Evolutionary conservation across 2,329 filamentous ascomycete genomes (phyloP).

Genomic region (Colletotrichum sp.): DNA sequence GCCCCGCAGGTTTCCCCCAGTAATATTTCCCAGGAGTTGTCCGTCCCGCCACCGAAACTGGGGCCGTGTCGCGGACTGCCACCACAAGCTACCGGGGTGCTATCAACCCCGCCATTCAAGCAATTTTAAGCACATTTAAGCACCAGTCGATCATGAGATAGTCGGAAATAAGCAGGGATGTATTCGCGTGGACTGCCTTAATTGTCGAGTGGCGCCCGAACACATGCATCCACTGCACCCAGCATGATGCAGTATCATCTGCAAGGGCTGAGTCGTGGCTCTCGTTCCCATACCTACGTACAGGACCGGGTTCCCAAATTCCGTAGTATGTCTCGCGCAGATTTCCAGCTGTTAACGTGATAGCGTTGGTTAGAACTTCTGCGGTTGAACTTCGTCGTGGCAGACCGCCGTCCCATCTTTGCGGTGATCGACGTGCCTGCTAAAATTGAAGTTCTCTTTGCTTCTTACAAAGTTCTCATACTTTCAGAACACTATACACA

Average conservation of each 20-base stretch:
- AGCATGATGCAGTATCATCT: background rate
- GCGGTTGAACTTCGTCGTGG: background rate
- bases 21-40: background rate
- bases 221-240: background rate
- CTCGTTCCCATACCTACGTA: background rate
- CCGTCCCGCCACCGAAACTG: background rate
- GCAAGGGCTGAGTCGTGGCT: background rate
- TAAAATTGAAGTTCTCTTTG: background rate
- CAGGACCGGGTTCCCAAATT: background rate
- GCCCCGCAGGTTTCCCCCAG: slow-evolving; percentile 4
- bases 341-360: background rate
- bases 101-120: background rate
- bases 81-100: background rate
- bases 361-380: background rate
- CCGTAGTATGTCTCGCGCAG: background rate
- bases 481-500: background rate
- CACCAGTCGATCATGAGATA: background rate
- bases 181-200: background rate
- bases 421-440: background rate
- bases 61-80: background rate
- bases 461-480: background rate
- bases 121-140: background rate
- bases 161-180: background rate
- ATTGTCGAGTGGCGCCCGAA: slow-evolving; percentile 3
- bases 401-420: background rate